Evolutionary conservation across 805 yeast species (phyloP).

Genomic region (Cyberlindnera nakhonratchasimensis): DNA sequence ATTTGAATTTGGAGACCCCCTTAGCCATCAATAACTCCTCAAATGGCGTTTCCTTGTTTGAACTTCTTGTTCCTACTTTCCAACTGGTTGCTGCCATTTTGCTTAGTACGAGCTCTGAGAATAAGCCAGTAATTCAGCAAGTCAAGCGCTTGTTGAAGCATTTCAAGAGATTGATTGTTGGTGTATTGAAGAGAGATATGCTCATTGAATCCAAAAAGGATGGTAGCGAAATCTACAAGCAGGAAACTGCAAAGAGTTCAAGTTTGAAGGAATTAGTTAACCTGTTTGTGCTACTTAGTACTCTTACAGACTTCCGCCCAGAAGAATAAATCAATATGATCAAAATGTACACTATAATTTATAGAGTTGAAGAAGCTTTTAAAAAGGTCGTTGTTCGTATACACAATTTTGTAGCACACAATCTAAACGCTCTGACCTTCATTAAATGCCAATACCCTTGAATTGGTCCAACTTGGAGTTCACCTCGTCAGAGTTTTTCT

Average conservation of each 20-base stretch:
- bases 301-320: constrained; percentile 45
- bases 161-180: constrained; percentile 54
- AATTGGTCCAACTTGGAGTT: constrained; percentile 56
- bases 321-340: constrained; percentile 18
- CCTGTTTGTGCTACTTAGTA: constrained; percentile 49
- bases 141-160: constrained; percentile 49
- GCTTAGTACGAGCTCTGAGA: constrained; percentile 75
- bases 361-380: neutral
- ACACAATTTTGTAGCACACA: constrained; percentile 1
- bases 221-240: constrained; percentile 23
- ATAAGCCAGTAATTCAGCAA: constrained; percentile 52
- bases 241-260: constrained; percentile 28
- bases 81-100: constrained; percentile 66
- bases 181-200: constrained; percentile 59
- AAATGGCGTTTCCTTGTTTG: constrained; percentile 52
- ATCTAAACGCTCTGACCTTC: neutral
- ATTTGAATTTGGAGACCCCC: constrained; percentile 52
- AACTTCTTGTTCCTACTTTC: constrained; percentile 67
- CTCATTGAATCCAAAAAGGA: constrained; percentile 30
- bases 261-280: constrained; percentile 53
- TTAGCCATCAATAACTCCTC: constrained; percentile 33
- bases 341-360: neutral
- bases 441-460: constrained; percentile 21
- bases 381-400: neutral
- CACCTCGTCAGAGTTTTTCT: constrained; percentile 63